These are phyloP conservation scores for Mucor plumbeus DNA, from an alignment of 371 early-diverging fungal genomes.

Conservation along the genomic window DNA sequence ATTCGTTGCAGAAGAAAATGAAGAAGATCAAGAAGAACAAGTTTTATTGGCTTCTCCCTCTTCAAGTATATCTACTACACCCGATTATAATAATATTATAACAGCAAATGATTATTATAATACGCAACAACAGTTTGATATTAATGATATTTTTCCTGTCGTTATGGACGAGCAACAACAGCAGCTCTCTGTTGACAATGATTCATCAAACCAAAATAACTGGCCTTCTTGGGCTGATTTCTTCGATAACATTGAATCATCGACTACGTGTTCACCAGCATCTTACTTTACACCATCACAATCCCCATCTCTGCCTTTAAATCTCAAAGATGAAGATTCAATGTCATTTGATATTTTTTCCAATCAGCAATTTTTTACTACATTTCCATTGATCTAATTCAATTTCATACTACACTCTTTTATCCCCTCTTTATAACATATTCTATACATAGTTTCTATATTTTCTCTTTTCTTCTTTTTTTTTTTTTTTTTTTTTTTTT, in stretches of 20 bases:
- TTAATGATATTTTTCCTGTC: conserved; percentile 8
- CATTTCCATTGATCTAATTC: not conserved
- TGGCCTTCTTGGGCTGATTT: conserved; percentile 1
- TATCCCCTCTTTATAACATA: not conserved
- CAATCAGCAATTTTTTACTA: conserved; percentile 8
- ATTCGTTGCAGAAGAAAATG: not conserved
- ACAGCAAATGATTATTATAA: not conserved
- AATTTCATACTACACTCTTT: not conserved
- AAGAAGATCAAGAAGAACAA: not conserved
- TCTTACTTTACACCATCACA: conserved; percentile 27
- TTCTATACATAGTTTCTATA: not conserved
- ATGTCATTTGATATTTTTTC: conserved; percentile 6
- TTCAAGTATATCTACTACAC: not conserved
- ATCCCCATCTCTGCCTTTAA: conserved; percentile 19
- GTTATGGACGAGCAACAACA: conserved; percentile 2
- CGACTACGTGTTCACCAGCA: conserved; percentile 19
- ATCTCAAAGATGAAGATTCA: conserved; percentile 15
- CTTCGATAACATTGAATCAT: conserved; percentile 22
- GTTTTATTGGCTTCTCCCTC: not conserved
- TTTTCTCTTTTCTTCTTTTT: no score
- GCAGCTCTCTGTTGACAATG: not conserved
- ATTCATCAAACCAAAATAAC: not conserved
- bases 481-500: not conserved
- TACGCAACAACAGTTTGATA: conserved; percentile 7
- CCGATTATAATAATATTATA: not conserved